Percentiles rank a stretch among this genome's conserved stretches.
Conservation (phyloP, 768 basidiomycete species). For the Boletus insuetus region DNA sequence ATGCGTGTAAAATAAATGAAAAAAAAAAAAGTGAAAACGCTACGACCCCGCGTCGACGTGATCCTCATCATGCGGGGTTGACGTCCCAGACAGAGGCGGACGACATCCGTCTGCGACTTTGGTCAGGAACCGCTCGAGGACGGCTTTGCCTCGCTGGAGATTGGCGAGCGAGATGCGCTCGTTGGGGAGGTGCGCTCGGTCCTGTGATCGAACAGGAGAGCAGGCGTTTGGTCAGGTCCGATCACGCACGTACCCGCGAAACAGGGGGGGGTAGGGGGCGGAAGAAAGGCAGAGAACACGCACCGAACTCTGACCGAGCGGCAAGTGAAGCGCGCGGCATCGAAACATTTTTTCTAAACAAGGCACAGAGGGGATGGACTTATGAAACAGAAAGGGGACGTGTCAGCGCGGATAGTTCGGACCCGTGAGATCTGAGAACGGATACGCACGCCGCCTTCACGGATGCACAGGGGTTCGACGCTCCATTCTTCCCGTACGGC, state of each 20-base stretch:
- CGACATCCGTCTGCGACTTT: conserved; percentile 41
- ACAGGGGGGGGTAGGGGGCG: too few species aligned
- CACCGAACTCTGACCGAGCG: conserved; percentile 89
- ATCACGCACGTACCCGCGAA: background rate
- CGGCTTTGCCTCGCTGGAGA: conserved; percentile 71
- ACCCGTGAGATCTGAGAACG: too few species aligned
- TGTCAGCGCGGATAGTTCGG: background rate
- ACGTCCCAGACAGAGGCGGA: too few species aligned
- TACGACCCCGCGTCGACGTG: background rate
- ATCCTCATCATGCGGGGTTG: too few species aligned
- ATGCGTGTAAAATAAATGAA: too few species aligned
- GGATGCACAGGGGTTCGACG: conserved; percentile 77
- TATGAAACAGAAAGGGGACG: conserved; percentile 23
- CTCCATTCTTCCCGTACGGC: conserved; percentile 89
- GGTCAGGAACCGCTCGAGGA: conserved; percentile 69
- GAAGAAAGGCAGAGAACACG: conserved; percentile 21
- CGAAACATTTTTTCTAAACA: conserved; percentile 90
- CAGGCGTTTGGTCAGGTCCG: background rate
- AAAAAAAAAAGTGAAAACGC: too few species aligned
- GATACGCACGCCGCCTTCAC: conserved; percentile 84
- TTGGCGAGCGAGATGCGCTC: conserved; percentile 88
- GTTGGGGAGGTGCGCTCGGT: conserved; percentile 90
- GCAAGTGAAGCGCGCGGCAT: conserved; percentile 89
- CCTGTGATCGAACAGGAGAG: conserved; percentile 40
- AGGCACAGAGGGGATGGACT: conserved; percentile 94